Evolutionary conservation across 208 protist species (phyloP).

Genomic region (Trypanosoma cruzi): DNA sequence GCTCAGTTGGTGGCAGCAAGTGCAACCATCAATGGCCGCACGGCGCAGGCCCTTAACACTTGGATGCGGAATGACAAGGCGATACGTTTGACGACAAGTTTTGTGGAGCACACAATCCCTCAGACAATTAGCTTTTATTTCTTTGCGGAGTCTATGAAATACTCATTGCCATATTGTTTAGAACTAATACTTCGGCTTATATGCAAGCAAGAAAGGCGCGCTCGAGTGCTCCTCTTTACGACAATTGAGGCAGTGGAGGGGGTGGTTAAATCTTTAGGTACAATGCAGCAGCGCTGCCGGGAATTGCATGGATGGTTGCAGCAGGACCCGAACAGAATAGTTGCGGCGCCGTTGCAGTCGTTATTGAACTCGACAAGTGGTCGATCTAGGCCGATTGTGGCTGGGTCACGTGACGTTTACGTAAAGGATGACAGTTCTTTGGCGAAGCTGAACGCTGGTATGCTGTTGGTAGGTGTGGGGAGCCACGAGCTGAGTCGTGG

Average conservation of each 20-base stretch:
- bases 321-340: constrained; percentile 6
- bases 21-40: constrained; percentile 84
- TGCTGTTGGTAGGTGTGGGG: constrained; percentile 69
- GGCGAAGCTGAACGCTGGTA: constrained; percentile 58
- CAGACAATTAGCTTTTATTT: constrained; percentile 85
- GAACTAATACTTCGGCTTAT: constrained; percentile 70
- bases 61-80: constrained; percentile 90
- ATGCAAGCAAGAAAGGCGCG: constrained; percentile 45
- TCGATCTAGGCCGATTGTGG: constrained; percentile 24
- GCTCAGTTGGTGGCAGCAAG: constrained; percentile 87
- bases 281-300: constrained; percentile 11
- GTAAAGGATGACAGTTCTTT: constrained; percentile 77
- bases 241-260: constrained; percentile 33
- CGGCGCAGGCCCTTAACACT: constrained; percentile 82
- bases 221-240: constrained; percentile 87
- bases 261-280: constrained; percentile 42
- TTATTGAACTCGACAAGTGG: not conserved
- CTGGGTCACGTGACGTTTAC: constrained; percentile 59
- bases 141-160: constrained; percentile 39
- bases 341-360: constrained; percentile 38
- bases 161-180: constrained; percentile 49
- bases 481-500: constrained; percentile 69
- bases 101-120: constrained; percentile 87
- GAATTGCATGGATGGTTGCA: constrained; percentile 21
- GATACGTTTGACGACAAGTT: constrained; percentile 88